Percentiles rank a stretch among this genome's conserved stretches.
Conservation (phyloP, 2,329 filamentous ascomycete species). For the Hirsutella thompsonii region DNA sequence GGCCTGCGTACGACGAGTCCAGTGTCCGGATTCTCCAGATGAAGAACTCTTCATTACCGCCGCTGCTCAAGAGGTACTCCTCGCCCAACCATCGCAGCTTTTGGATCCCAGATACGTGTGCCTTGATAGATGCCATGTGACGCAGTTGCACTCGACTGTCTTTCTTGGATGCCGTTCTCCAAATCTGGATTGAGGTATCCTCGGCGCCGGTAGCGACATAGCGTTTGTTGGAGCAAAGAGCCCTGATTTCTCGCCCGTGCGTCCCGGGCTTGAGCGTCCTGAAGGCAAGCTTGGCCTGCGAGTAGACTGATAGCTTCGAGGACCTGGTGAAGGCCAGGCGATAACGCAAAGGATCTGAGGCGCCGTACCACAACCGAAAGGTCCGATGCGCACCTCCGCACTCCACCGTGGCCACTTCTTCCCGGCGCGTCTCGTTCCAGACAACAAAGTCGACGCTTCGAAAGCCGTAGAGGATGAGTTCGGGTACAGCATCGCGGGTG, state of each 20-base stretch:
- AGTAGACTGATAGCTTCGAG: constrained; percentile 35
- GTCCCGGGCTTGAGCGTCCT: constrained; percentile 52
- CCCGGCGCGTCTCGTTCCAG: constrained; percentile 62
- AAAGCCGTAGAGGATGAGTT: constrained; percentile 71
- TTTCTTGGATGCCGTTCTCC: constrained; percentile 26
- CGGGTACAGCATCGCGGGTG: constrained; percentile 19
- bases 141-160: constrained; percentile 13
- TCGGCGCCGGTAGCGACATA: constrained; percentile 56
- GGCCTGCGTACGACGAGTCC: constrained; percentile 31
- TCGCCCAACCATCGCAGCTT: constrained; percentile 63
- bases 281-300: constrained; percentile 22
- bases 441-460: constrained; percentile 66
- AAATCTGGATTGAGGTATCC: constrained; percentile 65
- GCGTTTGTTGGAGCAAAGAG: constrained; percentile 24
- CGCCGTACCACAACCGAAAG: constrained; percentile 40
- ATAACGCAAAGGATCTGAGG: constrained; percentile 18
- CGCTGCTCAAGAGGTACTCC: constrained; percentile 69
- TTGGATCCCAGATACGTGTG: constrained; percentile 76
- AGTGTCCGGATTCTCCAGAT: constrained; percentile 58
- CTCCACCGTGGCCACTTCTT: constrained; percentile 58
- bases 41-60: constrained; percentile 79
- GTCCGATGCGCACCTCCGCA: constrained; percentile 78
- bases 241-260: constrained; percentile 77
- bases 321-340: constrained; percentile 66
- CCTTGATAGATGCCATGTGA: constrained; percentile 55